Base-by-base conservation (phyloP, 257 asterid genomes). In the Cruciata laevipes region DNA sequence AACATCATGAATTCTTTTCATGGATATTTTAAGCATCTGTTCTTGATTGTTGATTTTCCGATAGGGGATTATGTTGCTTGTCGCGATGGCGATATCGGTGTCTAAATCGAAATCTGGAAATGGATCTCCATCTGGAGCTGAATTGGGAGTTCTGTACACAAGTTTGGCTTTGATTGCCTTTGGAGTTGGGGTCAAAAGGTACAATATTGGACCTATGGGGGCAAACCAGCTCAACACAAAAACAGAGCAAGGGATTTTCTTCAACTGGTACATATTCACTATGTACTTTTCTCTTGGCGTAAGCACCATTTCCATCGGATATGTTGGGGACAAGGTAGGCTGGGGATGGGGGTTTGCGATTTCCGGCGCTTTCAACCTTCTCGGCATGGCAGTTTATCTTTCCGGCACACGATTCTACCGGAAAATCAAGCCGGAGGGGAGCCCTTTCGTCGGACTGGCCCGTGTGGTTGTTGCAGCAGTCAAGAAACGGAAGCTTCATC, bases 141-240 rank as follows among this genome's bases (percentile, higher is more conserved):
- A 89, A 44, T n/a, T 78, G 5, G 71, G 77, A 38, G 65, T 86
- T 24, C 56, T 86, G n/a, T 89, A 81, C 61, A 76, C 81, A 1
- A 86, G 79, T 37, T 52, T 89, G 65, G 85, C 83, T 12, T 81
- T 89, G 3, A 70, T 82, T 0, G 71, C 87, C 32, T 65, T 89
- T 0, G 96, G 95, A 2, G 77, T 63, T 12, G 87, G 88, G 7
- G 96, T 90, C 16, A 78, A 87, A 0, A 86, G 96, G 40, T 86
- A 81, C 78, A 81, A 89, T 6, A 74, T 86, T 3, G 96, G 83
- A 31, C 72, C 94, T 12, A 83, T 88, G 88, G 95, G 95, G 17
- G 95, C 95, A 0, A 82, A 86, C 27, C 95, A 88, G 60, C 78
- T 86, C 25, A 72, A 59, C 66, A 66, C 63, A 23, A 49, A 59